Base-by-base conservation (phyloP, 768 basidiomycete species). In the Leucocoprinus sp. region DNA sequence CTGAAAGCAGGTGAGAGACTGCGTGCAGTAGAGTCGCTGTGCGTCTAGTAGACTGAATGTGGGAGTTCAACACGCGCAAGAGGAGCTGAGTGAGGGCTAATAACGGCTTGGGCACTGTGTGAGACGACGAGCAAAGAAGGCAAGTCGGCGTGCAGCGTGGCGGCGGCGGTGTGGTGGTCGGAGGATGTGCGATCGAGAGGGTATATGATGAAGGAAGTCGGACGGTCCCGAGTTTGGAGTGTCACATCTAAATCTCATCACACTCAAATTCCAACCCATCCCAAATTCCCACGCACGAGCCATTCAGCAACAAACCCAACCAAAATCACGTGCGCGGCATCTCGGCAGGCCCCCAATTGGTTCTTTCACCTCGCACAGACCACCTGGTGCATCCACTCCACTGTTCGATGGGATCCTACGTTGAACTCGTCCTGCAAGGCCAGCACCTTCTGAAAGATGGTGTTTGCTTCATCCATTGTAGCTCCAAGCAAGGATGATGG, bases 271-370 rank as follows among this genome's bases (percentile, higher is more conserved):
- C 60, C 45, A 55, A 48, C 54, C 54, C 49, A 38, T 24, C 34
- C 37, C n/a, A n/a, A n/a, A n/a, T 61, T 69, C 66, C 57, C 69
- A 71, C 71, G 71, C 71, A 71, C 71, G 60, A 69, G 59, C 71
- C 70, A 63, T 55, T 60, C 53, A 71, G 62, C 62, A 64, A 61
- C 52, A 54, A 57, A 56, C 59, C 60, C 55, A 61, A 61, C 59
- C 59, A 60, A 52, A 50, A 53, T 54, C 68, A 71, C 69, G 65
- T 69, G 65, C 19, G 43, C 54, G 54, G 50, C 51, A 36, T 47
- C 57, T 36, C 54, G 53, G 53, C 50, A 26, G 5, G 19, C 37
- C 49, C 37, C 52, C 39, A 50, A 55, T 59, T 57, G 55, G 55
- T 51, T 40, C 26, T 18, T 42, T 18, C 31, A 33, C 6, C 29